Evolutionary conservation across 164 flowering plant species (phyloP).

Genomic region (Houttuynia cordata): DNA sequence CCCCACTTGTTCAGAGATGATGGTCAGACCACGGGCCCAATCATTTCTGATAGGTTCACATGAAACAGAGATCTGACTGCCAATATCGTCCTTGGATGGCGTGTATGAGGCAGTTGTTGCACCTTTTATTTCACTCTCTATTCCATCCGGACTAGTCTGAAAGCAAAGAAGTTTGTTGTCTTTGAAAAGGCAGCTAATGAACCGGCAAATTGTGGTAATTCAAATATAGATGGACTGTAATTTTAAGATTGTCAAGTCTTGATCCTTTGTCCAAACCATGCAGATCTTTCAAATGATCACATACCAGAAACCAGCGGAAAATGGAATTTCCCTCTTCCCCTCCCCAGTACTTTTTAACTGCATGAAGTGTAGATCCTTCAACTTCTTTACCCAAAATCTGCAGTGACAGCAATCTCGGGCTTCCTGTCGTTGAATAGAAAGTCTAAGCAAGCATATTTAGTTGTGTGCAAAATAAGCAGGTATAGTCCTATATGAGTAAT

Average conservation of each 20-base stretch:
- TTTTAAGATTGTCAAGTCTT: too few species aligned
- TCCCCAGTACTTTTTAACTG: conserved; percentile 87
- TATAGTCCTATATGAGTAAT: neutral
- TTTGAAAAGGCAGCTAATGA: neutral
- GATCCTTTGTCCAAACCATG: too few species aligned
- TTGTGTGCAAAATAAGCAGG: neutral
- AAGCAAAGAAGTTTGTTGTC: neutral
- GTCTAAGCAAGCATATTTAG: neutral
- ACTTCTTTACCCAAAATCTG: conserved; percentile 55
- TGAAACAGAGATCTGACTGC: conserved; percentile 63
- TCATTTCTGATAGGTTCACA: conserved; percentile 93
- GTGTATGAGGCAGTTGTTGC: conserved; percentile 53
- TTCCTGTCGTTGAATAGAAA: conserved; percentile 31
- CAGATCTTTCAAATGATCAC: neutral
- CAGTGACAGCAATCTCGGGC: conserved; percentile 69
- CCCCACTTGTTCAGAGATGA: conserved; percentile 76
- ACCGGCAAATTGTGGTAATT: neutral
- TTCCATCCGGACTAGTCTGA: conserved; percentile 73
- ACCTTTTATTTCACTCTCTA: conserved; percentile 52
- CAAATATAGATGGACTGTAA: neutral
- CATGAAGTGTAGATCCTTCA: conserved; percentile 59
- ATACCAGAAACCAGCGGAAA: conserved; percentile 89
- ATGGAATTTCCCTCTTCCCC: conserved; percentile 89
- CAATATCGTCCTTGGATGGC: conserved; percentile 67
- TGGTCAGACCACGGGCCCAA: conserved; percentile 79